Conservation (phyloP, 306 rosid species). For the Cyclanthera cordifolia region DNA sequence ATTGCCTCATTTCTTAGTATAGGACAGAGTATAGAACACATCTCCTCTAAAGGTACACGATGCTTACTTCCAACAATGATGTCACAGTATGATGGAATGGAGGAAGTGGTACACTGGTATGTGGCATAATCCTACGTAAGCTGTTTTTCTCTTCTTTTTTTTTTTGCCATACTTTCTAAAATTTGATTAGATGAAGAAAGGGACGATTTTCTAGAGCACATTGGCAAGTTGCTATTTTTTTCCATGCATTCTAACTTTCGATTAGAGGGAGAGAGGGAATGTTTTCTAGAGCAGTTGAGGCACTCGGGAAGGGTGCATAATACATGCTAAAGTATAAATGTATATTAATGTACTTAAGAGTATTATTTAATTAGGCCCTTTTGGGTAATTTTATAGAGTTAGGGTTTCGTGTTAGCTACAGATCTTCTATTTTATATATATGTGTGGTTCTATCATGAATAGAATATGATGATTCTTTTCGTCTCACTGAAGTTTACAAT, state of each 20-base stretch:
- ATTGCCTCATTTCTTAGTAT: neutral
- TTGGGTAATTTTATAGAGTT: too few species aligned
- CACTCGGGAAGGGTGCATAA: neutral
- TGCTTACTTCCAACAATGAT: neutral
- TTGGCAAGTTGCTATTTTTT: too few species aligned
- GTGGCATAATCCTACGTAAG: neutral
- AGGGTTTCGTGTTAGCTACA: too few species aligned
- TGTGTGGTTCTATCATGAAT: too few species aligned
- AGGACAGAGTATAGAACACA: neutral
- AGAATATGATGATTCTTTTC: too few species aligned
- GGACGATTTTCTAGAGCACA: neutral
- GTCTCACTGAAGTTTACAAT: too few species aligned
- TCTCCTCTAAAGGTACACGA: neutral
- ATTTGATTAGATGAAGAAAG: neutral
- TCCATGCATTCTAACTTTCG: neutral
- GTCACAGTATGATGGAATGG: neutral
- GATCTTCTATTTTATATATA: too few species aligned
- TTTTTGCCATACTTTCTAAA: neutral
- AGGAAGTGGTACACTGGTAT: neutral
- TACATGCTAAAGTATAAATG: too few species aligned
- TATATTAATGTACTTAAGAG: too few species aligned
- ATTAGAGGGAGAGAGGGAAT: neutral
- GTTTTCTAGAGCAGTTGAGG: neutral
- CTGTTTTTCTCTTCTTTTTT: neutral
- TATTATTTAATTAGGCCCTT: too few species aligned